Evolutionary conservation across 1,284 basidiomycete genomes (phyloP), one percentile per base, ranked within the genome.

Genomic region (Cutaneotrichosporon dermatis): DNA sequence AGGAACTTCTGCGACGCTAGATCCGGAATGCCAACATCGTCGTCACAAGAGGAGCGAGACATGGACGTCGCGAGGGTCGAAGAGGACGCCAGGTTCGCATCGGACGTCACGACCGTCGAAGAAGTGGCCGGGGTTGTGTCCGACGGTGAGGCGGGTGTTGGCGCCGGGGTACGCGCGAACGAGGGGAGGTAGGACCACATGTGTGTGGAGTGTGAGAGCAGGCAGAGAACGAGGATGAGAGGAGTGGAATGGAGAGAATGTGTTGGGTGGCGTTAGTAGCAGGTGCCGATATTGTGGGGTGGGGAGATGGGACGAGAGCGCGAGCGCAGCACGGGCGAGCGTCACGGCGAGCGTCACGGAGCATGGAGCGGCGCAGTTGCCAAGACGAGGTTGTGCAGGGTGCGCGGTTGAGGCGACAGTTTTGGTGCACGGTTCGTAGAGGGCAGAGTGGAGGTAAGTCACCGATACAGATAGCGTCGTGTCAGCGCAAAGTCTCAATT

Each of bases 1-100:
- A 68, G 67, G 59, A 71, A 75, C 4, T 60, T 57, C 48, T 70
- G 66, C 33, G 69, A 44, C 12, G 65, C 72, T 73, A 61, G 15
- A 9, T 46, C 35, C 25, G 45, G 25, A 9, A 40, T 10, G 42
- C 35, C 50, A 8, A 35, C 39, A 15, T 49, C 9, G 50, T 25
- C 15, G 50, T n/a, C 25, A 36, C 34, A 44, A 3, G 35, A 13
- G 34, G 16, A 5, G 37, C 15, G 42, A 9, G 52, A 46, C n/a
- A 46, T 11, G 37, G 50, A 1, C 34, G n/a, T 15, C 35, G 46
- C 35, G 15, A 51, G 43, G 34, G 33, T 35, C 34, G 48, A 13
- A 11, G 12, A 2, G 48, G 48, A 39, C 33, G 25, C 25, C 25
- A 25, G 25, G 25, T 25, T 33, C 2, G 40, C 40, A 10, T 3